phyloP scores from a whole-genome alignment of 2,329 filamentous ascomycete species.

The Ceratocystis colombiana region DNA sequence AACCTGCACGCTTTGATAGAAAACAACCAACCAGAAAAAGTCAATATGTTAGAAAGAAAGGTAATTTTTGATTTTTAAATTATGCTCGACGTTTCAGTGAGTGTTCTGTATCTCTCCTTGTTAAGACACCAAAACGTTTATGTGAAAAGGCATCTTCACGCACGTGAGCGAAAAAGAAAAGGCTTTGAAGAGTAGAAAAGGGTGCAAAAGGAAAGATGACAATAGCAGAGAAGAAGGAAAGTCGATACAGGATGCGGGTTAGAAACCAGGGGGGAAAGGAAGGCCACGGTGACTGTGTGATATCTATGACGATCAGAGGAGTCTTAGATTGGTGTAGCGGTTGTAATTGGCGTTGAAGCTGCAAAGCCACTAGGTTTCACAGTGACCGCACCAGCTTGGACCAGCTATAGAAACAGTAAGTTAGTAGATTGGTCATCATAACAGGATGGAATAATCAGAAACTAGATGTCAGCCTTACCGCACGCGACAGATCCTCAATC shows the following conservation, averaged over 20 bases:
- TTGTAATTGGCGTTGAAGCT: slow-evolving; percentile 24
- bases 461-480: slow-evolving; percentile 53
- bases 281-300: background rate
- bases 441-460: background rate
- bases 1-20: no score
- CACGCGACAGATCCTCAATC: slow-evolving; percentile 82
- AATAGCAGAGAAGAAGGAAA: slow-evolving; percentile 11
- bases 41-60: background rate
- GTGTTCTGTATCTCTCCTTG: slow-evolving; percentile 26
- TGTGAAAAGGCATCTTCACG: slow-evolving; percentile 22
- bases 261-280: slow-evolving; percentile 1
- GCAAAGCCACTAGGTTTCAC: slow-evolving; percentile 41
- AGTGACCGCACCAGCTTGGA: slow-evolving; percentile 87
- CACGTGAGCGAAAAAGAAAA: slow-evolving; percentile 14
- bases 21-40: background rate
- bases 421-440: slow-evolving; percentile 11
- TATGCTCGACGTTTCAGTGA: slow-evolving; percentile 23
- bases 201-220: slow-evolving; percentile 15
- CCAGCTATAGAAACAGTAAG: slow-evolving; percentile 49
- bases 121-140: slow-evolving; percentile 25
- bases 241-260: background rate
- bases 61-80: background rate
- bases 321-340: slow-evolving; percentile 18
- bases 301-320: background rate
- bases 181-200: slow-evolving; percentile 9